Base-by-base conservation (phyloP, 1,139 yeast genomes). In the Taphrina pruni region DNA sequence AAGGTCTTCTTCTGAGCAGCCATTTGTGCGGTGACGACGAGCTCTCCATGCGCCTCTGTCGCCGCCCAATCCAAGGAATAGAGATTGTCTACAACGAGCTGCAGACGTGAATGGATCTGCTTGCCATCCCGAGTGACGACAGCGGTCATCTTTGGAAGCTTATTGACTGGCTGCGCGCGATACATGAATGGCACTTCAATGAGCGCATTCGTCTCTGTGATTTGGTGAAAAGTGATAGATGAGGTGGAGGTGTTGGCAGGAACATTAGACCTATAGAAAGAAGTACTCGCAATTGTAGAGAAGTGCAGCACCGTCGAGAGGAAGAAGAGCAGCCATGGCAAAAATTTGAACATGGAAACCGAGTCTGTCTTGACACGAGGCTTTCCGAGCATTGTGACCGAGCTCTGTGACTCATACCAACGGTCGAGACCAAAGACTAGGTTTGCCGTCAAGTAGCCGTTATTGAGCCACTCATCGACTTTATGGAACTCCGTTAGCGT, bases 21-120 rank as follows among this genome's bases (percentile, higher is more conserved):
- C 50, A 41, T 41, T 45, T 58, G 48, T 9, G 60, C 66, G 4
- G 58, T 35, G 21, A 62, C 45, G n/a, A 62, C 43, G n/a, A 62
- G 46, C 45, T 54, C 58, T 5, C 66, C 66, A 35, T 55, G 45
- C 7, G 60, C 51, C 32, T 62, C 66, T 3, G 39, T 26, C 11
- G 21, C 45, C 12, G 60, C 38, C 66, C 66, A 62, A 20, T 43
- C 52, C 11, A 62, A 52, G 20, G 66, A 62, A 20, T 52, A 62
- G 41, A 62, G 66, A n/a, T 62, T 62, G 51, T 62, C 66, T 20
- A 62, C 58, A 1, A 62, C 60, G n/a, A 36, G 66, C 32, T 45
- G 39, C 43, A 58, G 12, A 45, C 54, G 62, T 8, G 62, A 58
- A 8, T 58, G 20, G 1, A 58, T 45, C 54, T 26, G 26, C 43